phyloP scores from a whole-genome alignment of 768 basidiomycete species.

The Termitomyces eurrhizus region DNA sequence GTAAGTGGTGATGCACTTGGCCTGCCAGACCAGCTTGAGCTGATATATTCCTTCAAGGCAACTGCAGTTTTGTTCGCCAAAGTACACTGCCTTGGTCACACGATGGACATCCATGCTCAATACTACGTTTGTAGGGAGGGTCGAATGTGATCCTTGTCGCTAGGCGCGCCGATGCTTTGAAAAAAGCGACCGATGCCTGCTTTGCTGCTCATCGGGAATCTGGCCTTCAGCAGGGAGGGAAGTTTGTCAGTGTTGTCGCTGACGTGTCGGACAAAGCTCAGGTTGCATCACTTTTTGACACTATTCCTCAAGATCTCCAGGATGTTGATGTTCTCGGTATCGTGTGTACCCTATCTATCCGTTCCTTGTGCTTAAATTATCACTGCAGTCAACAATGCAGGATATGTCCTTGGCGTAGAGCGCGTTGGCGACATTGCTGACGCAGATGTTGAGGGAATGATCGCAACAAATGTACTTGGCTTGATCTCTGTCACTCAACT shows the following conservation, averaged over 20 bases:
- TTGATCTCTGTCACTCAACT: conserved; percentile 82
- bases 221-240: conserved; percentile 72
- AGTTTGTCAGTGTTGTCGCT: conserved; percentile 64
- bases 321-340: conserved; percentile 82
- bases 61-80: conserved; percentile 88
- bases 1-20: conserved; percentile 39
- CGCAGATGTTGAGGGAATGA: conserved; percentile 79
- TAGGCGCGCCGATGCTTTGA: conserved; percentile 69
- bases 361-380: conserved; percentile 1
- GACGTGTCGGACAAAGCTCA: conserved; percentile 80
- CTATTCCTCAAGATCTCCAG: conserved; percentile 65
- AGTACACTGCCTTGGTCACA: conserved; percentile 33
- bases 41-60: conserved; percentile 43
- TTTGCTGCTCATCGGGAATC: conserved; percentile 67
- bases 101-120: neutral
- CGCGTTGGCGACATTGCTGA: conserved; percentile 79
- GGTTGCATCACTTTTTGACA: conserved; percentile 64
- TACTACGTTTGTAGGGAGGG: conserved; percentile 52
- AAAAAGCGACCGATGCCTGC: conserved; percentile 66
- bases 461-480: conserved; percentile 78
- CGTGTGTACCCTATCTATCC: conserved; percentile 13
- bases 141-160: conserved; percentile 86
- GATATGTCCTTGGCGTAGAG: conserved; percentile 87
- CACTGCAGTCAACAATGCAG: conserved; percentile 62
- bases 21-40: neutral